These are phyloP conservation scores for Ascochyta clinopodiicola DNA, from an alignment of 2,329 filamentous ascomycete genomes.

Conservation along the genomic window DNA sequence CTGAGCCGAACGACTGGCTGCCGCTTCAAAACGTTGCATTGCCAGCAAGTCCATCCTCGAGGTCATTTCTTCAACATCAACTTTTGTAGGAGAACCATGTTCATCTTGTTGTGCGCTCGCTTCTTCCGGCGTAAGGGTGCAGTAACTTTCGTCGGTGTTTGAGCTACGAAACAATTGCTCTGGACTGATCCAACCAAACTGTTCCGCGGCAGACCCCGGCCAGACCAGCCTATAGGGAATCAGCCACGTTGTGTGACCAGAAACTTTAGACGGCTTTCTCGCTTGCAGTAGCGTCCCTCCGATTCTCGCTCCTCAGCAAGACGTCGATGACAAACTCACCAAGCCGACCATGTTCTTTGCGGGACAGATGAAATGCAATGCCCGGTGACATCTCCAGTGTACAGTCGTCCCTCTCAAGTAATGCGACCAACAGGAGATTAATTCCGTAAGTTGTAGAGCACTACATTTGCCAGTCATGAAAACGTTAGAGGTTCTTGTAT, in stretches of 20 bases:
- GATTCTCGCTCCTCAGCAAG: not conserved
- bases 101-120: not conserved
- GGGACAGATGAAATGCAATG: not conserved
- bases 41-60: not conserved
- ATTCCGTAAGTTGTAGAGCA: not conserved
- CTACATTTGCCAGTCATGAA: not conserved
- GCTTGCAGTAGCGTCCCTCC: conserved; percentile 9
- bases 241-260: conserved; percentile 9
- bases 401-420: not conserved
- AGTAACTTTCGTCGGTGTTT: conserved; percentile 17
- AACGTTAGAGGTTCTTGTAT: not conserved
- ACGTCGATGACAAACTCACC: not conserved
- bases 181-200: not conserved
- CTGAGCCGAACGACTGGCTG: not conserved
- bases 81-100: not conserved
- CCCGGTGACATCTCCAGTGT: not conserved
- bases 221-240: not conserved
- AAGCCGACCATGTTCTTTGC: not conserved
- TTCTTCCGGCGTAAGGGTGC: conserved; percentile 6
- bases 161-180: conserved; percentile 1
- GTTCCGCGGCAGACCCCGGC: not conserved
- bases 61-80: not conserved
- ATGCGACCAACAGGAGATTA: not conserved
- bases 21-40: not conserved
- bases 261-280: conserved; percentile 5